A percentile compares a stretch with the other conserved stretches of the same genome.
Conservation (phyloP, 2,329 filamentous ascomycete species). For the Colletotrichum musicola region DNA sequence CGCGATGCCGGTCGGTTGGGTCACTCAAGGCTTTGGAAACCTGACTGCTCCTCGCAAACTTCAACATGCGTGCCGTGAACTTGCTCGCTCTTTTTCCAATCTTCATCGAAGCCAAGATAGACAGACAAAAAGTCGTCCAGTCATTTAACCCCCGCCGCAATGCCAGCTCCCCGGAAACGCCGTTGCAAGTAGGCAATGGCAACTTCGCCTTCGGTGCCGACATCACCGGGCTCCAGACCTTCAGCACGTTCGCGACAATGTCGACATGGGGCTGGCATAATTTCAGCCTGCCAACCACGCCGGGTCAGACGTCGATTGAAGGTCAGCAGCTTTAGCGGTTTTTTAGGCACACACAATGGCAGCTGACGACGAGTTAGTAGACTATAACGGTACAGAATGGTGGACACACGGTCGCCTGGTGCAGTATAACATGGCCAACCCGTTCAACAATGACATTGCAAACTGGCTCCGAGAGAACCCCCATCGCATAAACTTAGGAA, state of each 20-base stretch:
- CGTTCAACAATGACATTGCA: constrained; percentile 55
- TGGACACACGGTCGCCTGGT: constrained; percentile 57
- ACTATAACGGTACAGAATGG: constrained; percentile 58
- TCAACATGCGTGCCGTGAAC: constrained; percentile 19
- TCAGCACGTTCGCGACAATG: constrained; percentile 60
- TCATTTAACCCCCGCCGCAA: constrained; percentile 62
- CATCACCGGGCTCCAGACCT: constrained; percentile 60
- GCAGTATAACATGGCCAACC: constrained; percentile 57
- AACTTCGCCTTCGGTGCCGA: constrained; percentile 63
- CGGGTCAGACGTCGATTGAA: constrained; percentile 46
- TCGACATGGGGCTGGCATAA: constrained; percentile 65
- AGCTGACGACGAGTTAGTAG: constrained; percentile 26
- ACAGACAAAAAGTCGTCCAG: constrained; percentile 50
- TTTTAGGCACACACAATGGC: no score
- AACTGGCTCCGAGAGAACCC: constrained; percentile 62
- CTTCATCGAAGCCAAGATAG: constrained; percentile 44
- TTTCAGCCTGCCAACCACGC: constrained; percentile 57
- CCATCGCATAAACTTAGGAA: constrained; percentile 63
- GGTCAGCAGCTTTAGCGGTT: constrained; percentile 5
- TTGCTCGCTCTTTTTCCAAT: constrained; percentile 38
- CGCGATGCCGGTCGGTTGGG: no score
- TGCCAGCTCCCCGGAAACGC: constrained; percentile 62
- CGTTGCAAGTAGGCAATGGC: constrained; percentile 64
- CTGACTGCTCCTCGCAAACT: neutral
- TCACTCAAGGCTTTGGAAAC: no score